These are phyloP conservation scores for Phytophthora tentaculata DNA, from an alignment of 352 stramenopile genomes.

Conservation along the genomic window DNA sequence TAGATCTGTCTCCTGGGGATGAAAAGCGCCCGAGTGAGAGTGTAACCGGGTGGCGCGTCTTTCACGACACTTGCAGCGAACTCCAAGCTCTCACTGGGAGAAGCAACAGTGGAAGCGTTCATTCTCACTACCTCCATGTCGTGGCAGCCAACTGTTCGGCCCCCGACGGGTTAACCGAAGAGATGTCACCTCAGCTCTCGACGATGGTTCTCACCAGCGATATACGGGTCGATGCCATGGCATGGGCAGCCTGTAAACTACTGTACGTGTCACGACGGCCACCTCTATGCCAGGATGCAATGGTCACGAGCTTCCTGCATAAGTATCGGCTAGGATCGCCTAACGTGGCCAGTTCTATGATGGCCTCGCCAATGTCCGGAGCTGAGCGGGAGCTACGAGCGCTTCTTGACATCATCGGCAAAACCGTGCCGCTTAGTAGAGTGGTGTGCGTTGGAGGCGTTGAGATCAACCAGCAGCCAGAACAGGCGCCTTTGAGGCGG, in stretches of 20 bases:
- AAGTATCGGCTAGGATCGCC: constrained; percentile 43
- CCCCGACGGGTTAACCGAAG: constrained; percentile 18
- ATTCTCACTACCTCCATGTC: constrained; percentile 40
- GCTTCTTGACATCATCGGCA: constrained; percentile 49
- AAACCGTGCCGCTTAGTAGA: constrained; percentile 42
- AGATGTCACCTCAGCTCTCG: constrained; percentile 19
- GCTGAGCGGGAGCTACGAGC: constrained; percentile 42
- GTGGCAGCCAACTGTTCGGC: constrained; percentile 39
- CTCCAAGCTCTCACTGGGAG: constrained; percentile 30
- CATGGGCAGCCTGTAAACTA: constrained; percentile 54
- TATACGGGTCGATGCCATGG: constrained; percentile 53
- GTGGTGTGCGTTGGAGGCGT: constrained; percentile 53
- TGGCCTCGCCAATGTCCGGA: constrained; percentile 36
- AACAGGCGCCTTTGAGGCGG: constrained; percentile 14
- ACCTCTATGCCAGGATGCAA: constrained; percentile 46
- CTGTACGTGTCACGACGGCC: constrained; percentile 44
- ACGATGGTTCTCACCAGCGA: constrained; percentile 45
- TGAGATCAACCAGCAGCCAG: constrained; percentile 18
- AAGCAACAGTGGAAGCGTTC: constrained; percentile 11
- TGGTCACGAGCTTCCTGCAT: constrained; percentile 47
- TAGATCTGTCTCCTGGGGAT: constrained; percentile 2
- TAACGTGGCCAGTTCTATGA: constrained; percentile 32
- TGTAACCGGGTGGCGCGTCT: constrained; percentile 47
- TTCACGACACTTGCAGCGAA: constrained; percentile 42
- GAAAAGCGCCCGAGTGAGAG: constrained; percentile 10